Percentiles rank a stretch among this genome's conserved stretches.
phyloP scores from a whole-genome alignment of 2,329 filamentous ascomycete species.

The Alternaria brassicae region DNA sequence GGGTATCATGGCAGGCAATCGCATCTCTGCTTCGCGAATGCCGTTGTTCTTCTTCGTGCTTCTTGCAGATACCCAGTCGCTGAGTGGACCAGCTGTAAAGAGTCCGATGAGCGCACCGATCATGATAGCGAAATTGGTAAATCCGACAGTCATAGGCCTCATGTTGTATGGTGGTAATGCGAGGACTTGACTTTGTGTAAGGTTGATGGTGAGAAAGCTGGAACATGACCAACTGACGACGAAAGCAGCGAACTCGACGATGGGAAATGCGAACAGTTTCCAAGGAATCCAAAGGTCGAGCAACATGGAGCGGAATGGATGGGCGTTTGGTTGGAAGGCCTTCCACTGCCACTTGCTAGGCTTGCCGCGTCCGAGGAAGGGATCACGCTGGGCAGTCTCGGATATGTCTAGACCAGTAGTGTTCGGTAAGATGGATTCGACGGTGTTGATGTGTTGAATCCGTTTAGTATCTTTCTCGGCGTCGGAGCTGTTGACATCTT shows the following conservation, averaged over 20 bases:
- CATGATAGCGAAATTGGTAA: conserved; percentile 65
- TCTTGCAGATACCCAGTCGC: conserved; percentile 64
- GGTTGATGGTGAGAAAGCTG: conserved; percentile 65
- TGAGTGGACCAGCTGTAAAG: conserved; percentile 62
- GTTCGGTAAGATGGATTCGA: conserved; percentile 22
- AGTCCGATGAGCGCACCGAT: conserved; percentile 63
- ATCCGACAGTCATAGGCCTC: conserved; percentile 58
- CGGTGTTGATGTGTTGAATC: conserved; percentile 37
- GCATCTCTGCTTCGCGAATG: conserved; percentile 66
- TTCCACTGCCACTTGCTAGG: conserved; percentile 65
- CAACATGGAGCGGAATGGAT: conserved; percentile 57
- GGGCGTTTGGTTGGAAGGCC: conserved; percentile 58
- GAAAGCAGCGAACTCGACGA: conserved; percentile 68
- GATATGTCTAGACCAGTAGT: conserved; percentile 33
- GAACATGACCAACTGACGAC: conserved; percentile 67
- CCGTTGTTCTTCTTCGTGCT: conserved; percentile 62
- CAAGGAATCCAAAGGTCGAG: conserved; percentile 67
- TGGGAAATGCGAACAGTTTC: conserved; percentile 68
- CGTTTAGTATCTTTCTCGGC: conserved; percentile 32
- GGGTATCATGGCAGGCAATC: conserved; percentile 63
- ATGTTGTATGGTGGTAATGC: conserved; percentile 64
- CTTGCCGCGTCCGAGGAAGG: conserved; percentile 62
- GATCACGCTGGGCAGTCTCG: conserved; percentile 58
- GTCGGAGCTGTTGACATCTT: conserved; percentile 18
- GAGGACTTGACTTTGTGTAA: conserved; percentile 65